phyloP scores from a whole-genome alignment of 768 basidiomycete species.

The Porphyrellus cyaneotinctus region DNA sequence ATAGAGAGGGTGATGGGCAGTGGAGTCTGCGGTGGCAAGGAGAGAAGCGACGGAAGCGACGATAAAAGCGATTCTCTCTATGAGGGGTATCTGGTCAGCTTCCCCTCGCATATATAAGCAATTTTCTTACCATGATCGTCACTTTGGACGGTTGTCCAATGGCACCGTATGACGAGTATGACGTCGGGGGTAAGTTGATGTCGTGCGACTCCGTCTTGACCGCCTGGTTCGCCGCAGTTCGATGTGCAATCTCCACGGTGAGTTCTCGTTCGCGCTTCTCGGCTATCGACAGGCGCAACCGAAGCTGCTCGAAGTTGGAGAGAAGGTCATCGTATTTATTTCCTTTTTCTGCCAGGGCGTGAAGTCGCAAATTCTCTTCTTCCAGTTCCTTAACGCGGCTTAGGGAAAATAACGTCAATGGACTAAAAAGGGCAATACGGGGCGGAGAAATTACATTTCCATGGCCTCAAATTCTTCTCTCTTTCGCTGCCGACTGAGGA shows the following conservation, averaged over 20 bases:
- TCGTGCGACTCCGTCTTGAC: slow-evolving; percentile 63
- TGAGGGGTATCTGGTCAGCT: slow-evolving; percentile 13
- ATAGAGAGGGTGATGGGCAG: slow-evolving; percentile 55
- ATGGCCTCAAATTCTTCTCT: slow-evolving; percentile 89
- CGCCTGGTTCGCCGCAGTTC: slow-evolving; percentile 31
- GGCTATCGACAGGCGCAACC: slow-evolving; percentile 58
- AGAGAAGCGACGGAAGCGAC: slow-evolving; percentile 69
- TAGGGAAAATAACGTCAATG: slow-evolving; percentile 21
- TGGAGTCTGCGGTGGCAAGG: slow-evolving; percentile 56
- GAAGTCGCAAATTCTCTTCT: slow-evolving; percentile 75
- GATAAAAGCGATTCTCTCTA: slow-evolving; percentile 67
- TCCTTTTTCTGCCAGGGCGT: slow-evolving; percentile 50
- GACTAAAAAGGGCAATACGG: slow-evolving; percentile 4
- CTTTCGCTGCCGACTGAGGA: slow-evolving; percentile 87
- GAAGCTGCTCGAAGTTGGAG: slow-evolving; percentile 64
- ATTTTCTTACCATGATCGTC: slow-evolving; percentile 58
- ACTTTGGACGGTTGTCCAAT: slow-evolving; percentile 55
- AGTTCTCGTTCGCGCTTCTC: slow-evolving; percentile 67
- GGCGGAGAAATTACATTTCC: slow-evolving; percentile 67
- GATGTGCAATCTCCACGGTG: slow-evolving; percentile 52
- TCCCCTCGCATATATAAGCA: neutral
- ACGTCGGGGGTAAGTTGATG: slow-evolving; percentile 43
- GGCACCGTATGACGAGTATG: slow-evolving; percentile 32
- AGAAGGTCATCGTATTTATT: slow-evolving; percentile 39
- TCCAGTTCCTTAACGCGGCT: slow-evolving; percentile 84